Evolutionary conservation across 129 eudicot species (phyloP).

Genomic region (Flaveria trinervia): DNA sequence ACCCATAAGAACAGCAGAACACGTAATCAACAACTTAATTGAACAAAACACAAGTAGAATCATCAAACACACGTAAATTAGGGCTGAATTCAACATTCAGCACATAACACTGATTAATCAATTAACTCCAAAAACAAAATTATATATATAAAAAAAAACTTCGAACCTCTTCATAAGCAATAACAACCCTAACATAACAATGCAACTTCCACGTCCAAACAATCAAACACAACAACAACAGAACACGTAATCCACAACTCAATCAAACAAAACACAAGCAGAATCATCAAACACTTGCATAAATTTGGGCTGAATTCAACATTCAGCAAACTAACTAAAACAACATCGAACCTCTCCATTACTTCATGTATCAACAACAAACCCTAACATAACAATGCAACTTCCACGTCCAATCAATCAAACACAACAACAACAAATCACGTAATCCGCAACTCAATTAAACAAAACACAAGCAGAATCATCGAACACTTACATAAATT

Average conservation of each 20-base stretch:
- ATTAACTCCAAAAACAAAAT: background rate
- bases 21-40: constrained; percentile 9
- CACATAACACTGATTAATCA: constrained; percentile 12
- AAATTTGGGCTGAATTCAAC: constrained; percentile 22
- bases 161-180: background rate
- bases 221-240: constrained; percentile 23
- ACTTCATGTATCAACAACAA: background rate
- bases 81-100: background rate
- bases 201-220: constrained; percentile 21
- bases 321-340: background rate
- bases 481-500: constrained; percentile 28
- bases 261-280: background rate
- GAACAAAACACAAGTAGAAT: constrained; percentile 2
- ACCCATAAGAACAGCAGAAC: constrained; percentile 19
- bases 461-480: background rate
- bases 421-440: constrained; percentile 21
- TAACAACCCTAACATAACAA: constrained; percentile 27
- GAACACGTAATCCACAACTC: constrained; percentile 8
- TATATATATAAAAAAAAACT: background rate
- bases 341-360: background rate
- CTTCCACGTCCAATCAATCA: constrained; percentile 13
- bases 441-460: background rate
- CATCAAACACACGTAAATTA: background rate
- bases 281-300: constrained; percentile 21
- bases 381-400: constrained; percentile 29